Evolutionary conservation across 257 asterid species (phyloP).

Genomic region (Rubia yunnanensis): DNA sequence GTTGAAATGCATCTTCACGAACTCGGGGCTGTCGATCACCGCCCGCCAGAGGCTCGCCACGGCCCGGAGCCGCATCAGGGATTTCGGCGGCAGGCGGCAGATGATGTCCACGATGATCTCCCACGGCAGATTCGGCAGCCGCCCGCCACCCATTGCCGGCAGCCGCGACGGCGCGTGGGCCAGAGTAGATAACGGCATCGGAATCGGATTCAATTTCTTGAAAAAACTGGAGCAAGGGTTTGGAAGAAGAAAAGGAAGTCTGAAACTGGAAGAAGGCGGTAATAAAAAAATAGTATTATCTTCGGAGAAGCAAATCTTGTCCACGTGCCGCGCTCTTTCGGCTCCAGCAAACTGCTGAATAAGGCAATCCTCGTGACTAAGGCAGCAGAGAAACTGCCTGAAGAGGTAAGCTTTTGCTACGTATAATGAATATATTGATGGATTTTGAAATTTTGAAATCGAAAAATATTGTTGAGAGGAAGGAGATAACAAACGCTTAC

Average conservation of each 20-base stretch:
- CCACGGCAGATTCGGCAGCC: slow-evolving; percentile 16
- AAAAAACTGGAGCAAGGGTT: not conserved
- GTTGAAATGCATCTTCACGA: slow-evolving; percentile 35
- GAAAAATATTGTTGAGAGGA: too few relatives aligned
- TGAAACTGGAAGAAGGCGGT: not conserved
- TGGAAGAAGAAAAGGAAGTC: not conserved
- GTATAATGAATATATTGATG: too few relatives aligned
- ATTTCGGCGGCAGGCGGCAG: slow-evolving; percentile 42
- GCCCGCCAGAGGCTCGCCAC: slow-evolving; percentile 39
- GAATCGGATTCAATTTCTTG: not conserved
- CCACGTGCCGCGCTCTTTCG: not conserved
- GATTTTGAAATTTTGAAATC: too few relatives aligned
- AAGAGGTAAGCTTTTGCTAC: slow-evolving; percentile 1
- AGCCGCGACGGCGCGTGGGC: not conserved
- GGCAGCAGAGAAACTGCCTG: not conserved
- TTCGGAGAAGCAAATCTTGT: not conserved
- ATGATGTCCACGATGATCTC: slow-evolving; percentile 44
- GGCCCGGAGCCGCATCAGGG: slow-evolving; percentile 43
- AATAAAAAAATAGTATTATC: not conserved
- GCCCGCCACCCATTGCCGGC: not conserved
- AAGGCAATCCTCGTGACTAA: not conserved
- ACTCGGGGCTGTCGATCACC: slow-evolving; percentile 35
- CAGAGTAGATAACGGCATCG: not conserved
- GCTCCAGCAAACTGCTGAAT: not conserved
- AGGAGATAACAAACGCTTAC: too few relatives aligned